These are phyloP conservation scores for Umbelopsis vinacea DNA, from an alignment of 192 early-diverging fungal genomes.

Conservation along the genomic window DNA sequence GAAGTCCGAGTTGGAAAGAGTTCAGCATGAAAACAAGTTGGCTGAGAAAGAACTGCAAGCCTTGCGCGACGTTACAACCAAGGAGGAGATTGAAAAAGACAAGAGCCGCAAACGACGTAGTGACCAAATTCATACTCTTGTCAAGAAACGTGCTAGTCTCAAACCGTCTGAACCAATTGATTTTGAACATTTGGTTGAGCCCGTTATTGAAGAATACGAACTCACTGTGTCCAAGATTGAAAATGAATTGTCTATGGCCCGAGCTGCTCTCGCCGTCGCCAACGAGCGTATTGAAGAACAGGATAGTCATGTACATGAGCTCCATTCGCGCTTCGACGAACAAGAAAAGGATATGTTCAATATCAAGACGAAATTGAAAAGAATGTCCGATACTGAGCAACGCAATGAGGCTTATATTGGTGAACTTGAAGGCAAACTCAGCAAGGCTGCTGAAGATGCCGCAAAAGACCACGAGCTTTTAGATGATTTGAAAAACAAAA, in stretches of 20 bases:
- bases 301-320: constrained; percentile 53
- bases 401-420: constrained; percentile 50
- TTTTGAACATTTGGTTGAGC: constrained; percentile 60
- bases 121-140: constrained; percentile 4
- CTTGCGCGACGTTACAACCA: neutral
- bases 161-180: neutral
- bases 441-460: constrained; percentile 29
- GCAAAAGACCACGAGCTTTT: constrained; percentile 38
- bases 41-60: constrained; percentile 1
- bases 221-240: constrained; percentile 67
- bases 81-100: neutral
- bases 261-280: constrained; percentile 59
- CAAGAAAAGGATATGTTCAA: constrained; percentile 45
- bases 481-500: constrained; percentile 38
- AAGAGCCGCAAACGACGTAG: constrained; percentile 7
- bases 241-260: constrained; percentile 57
- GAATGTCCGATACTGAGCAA: constrained; percentile 46
- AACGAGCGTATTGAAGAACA: constrained; percentile 60
- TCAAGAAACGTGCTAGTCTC: neutral
- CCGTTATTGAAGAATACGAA: constrained; percentile 76
- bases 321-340: constrained; percentile 24
- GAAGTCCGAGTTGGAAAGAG: constrained; percentile 23
- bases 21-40: neutral
- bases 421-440: constrained; percentile 40
- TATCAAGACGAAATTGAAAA: constrained; percentile 43